A percentile compares a stretch with the other conserved stretches of the same genome.
Evolutionary conservation across 2,329 filamentous ascomycete species (phyloP).

Genomic region (Cladophialophora bantiana): DNA sequence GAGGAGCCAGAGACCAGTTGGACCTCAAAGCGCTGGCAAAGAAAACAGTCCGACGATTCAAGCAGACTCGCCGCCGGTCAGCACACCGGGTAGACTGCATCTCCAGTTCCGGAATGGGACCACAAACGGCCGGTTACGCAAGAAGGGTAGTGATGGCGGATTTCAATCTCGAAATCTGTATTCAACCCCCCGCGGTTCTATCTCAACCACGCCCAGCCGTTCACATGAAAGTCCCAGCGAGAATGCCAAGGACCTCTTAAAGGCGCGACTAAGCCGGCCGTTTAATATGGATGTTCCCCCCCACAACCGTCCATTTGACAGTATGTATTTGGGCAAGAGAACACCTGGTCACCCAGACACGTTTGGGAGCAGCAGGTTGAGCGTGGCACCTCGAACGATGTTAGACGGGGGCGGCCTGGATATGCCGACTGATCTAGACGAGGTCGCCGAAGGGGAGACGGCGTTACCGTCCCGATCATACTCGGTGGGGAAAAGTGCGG

Average conservation of each 20-base stretch:
- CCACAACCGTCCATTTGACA: conserved; percentile 39
- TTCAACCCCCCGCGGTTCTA: conserved; percentile 23
- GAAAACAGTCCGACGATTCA: conserved; percentile 33
- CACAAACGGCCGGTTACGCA: conserved; percentile 24
- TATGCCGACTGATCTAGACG: background rate
- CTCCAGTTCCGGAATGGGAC: conserved; percentile 35
- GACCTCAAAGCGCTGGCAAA: conserved; percentile 27
- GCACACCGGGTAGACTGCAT: conserved; percentile 33
- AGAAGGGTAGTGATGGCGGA: conserved; percentile 25
- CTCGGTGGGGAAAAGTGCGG: conserved; percentile 23
- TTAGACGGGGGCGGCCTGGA: conserved; percentile 21
- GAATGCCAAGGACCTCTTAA: conserved; percentile 33
- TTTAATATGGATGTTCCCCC: conserved; percentile 40
- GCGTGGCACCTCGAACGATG: conserved; percentile 27
- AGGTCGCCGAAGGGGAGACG: conserved; percentile 5
- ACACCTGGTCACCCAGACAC: conserved; percentile 34
- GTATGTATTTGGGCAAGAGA: conserved; percentile 40
- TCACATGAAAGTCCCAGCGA: conserved; percentile 36
- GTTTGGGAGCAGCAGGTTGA: conserved; percentile 33
- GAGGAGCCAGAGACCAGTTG: conserved; percentile 24
- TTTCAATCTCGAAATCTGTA: conserved; percentile 18
- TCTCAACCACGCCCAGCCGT: conserved; percentile 26
- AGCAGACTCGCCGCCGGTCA: conserved; percentile 27
- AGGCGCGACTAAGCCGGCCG: conserved; percentile 37
- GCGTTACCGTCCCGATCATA: conserved; percentile 24